Evolutionary conservation across 345 rosid species (phyloP).

Genomic region (thale cress (Arabidopsis thaliana)): DNA sequence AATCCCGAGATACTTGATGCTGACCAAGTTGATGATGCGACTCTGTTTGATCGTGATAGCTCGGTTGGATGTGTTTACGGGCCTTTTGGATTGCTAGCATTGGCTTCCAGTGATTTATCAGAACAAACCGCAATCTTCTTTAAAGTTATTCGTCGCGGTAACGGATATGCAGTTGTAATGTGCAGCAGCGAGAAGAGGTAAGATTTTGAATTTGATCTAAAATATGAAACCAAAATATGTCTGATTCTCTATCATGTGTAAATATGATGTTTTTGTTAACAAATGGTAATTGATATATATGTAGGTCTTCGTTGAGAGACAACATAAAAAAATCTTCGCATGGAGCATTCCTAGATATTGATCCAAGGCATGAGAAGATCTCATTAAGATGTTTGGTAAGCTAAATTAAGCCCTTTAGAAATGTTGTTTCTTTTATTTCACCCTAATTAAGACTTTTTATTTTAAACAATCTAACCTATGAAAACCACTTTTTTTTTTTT

Average conservation of each 20-base stretch:
- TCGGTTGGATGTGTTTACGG: slow-evolving; percentile 51
- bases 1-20: slow-evolving; percentile 43
- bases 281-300: not conserved
- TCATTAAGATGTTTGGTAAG: slow-evolving; percentile 65
- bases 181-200: slow-evolving; percentile 44
- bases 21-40: slow-evolving; percentile 48
- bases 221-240: not conserved
- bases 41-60: slow-evolving; percentile 48
- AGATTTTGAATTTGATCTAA: not conserved
- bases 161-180: slow-evolving; percentile 56
- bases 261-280: slow-evolving; percentile 1
- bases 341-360: slow-evolving; percentile 55
- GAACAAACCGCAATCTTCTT: slow-evolving; percentile 73
- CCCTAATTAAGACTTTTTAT: not conserved
- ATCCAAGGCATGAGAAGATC: slow-evolving; percentile 52
- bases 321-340: slow-evolving; percentile 44
- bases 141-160: slow-evolving; percentile 50
- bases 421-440: not conserved
- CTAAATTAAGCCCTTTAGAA: not conserved
- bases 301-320: slow-evolving; percentile 57
- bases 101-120: slow-evolving; percentile 59
- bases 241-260: not conserved
- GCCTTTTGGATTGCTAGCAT: slow-evolving; percentile 68
- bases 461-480: slow-evolving; percentile 2
- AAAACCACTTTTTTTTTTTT: not conserved